A percentile compares a stretch with the other conserved stretches of the same genome.
These are phyloP conservation scores for Phaffia australis DNA, from an alignment of 768 basidiomycete genomes.

Conservation along the genomic window DNA sequence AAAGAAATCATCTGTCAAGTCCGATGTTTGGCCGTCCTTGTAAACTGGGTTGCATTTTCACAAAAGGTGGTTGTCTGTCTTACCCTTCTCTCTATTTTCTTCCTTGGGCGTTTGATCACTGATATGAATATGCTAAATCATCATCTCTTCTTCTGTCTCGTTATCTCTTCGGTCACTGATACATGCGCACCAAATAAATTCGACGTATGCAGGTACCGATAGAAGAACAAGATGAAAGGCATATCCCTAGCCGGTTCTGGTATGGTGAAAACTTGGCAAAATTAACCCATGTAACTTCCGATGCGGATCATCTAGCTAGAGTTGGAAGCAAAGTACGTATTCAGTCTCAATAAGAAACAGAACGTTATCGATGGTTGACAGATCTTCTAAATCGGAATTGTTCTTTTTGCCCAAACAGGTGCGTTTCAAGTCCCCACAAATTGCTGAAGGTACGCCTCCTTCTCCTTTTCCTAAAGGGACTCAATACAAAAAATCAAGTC, in stretches of 20 bases:
- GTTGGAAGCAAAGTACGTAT: slow-evolving; percentile 63
- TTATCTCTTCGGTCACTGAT: no score
- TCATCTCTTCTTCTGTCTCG: slow-evolving; percentile 4
- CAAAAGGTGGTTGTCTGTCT: slow-evolving; percentile 49
- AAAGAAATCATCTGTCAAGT: slow-evolving; percentile 48
- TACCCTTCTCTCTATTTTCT: not conserved
- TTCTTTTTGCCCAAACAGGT: slow-evolving; percentile 18
- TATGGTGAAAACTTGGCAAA: slow-evolving; percentile 52
- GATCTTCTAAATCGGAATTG: not conserved
- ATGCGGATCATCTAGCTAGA: slow-evolving; percentile 54
- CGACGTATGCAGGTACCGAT: slow-evolving; percentile 48
- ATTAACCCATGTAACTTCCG: slow-evolving; percentile 53
- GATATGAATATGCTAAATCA: not conserved
- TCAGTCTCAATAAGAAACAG: slow-evolving; percentile 38
- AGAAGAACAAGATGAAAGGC: slow-evolving; percentile 47
- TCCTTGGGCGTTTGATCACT: not conserved
- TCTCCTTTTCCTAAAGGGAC: not conserved
- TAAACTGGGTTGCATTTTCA: slow-evolving; percentile 79
- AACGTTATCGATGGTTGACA: not conserved
- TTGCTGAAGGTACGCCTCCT: not conserved
- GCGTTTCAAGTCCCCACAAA: slow-evolving; percentile 5
- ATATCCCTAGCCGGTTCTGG: slow-evolving; percentile 69
- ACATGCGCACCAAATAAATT: no score
- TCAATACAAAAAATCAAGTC: not conserved
- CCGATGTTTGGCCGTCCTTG: slow-evolving; percentile 52